A percentile compares a stretch with the other conserved stretches of the same genome.
Conservation (phyloP, 192 early-diverging fungal species). For the Linnemannia schmuckeri region DNA sequence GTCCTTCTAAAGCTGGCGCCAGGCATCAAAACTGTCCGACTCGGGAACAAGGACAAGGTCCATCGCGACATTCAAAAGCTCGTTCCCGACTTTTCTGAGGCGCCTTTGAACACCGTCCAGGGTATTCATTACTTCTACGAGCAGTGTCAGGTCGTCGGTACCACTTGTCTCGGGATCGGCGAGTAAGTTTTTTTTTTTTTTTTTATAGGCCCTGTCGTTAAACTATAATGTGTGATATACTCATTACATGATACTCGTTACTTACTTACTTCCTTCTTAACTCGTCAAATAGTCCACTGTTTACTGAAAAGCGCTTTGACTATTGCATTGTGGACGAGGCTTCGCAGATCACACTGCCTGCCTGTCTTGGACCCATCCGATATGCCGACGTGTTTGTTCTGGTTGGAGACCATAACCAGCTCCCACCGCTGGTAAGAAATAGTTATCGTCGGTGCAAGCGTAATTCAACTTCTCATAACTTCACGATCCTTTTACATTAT, state of each 20-base stretch:
- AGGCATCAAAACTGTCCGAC: slow-evolving; percentile 76
- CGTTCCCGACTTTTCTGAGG: slow-evolving; percentile 30
- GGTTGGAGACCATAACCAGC: slow-evolving; percentile 96
- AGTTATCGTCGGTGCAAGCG: not conserved
- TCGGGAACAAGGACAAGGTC: slow-evolving; percentile 78
- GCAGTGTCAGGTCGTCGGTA: slow-evolving; percentile 79
- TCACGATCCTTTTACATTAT: not conserved
- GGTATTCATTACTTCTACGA: slow-evolving; percentile 74
- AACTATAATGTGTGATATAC: not conserved
- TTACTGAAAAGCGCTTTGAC: slow-evolving; percentile 85
- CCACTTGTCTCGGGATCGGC: slow-evolving; percentile 89
- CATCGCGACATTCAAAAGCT: slow-evolving; percentile 27
- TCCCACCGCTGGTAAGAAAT: slow-evolving; percentile 85
- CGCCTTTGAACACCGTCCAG: slow-evolving; percentile 66
- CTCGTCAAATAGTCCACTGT: slow-evolving; percentile 67
- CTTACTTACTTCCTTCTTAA: not conserved
- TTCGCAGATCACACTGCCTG: slow-evolving; percentile 92
- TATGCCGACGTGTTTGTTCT: slow-evolving; percentile 88
- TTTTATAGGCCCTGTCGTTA: too few species aligned
- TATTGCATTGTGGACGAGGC: slow-evolving; percentile 98
- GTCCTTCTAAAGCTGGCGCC: slow-evolving; percentile 87
- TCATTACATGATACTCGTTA: not conserved
- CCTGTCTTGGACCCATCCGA: slow-evolving; percentile 89
- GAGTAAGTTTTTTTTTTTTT: slow-evolving; percentile 66
- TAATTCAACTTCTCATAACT: not conserved